These are phyloP conservation scores for Xylaria curta DNA, from an alignment of 495 filamentous ascomycete species.

Conservation along the genomic window DNA sequence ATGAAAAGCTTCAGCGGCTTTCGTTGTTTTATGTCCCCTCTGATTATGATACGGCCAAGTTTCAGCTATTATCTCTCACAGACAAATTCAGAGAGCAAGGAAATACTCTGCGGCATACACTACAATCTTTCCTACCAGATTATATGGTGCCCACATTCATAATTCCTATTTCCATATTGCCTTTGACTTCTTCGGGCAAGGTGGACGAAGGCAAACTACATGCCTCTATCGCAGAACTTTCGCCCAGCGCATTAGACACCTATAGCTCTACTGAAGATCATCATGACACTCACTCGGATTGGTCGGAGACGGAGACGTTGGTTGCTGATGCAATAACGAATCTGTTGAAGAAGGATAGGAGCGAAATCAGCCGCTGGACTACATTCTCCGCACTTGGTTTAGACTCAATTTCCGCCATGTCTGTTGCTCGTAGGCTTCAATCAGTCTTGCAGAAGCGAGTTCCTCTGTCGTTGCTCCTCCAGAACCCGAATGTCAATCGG, in stretches of 20 bases:
- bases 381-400: slow-evolving; percentile 64
- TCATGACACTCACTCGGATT: slow-evolving; percentile 50
- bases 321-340: slow-evolving; percentile 53
- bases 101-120: slow-evolving; percentile 20
- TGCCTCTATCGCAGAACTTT: slow-evolving; percentile 34
- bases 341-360: slow-evolving; percentile 55
- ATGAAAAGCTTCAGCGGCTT: slow-evolving; percentile 49
- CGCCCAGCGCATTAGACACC: slow-evolving; percentile 18
- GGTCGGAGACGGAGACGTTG: slow-evolving; percentile 57
- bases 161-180: slow-evolving; percentile 68
- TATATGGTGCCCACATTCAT: slow-evolving; percentile 76
- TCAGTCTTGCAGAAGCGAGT: slow-evolving; percentile 49
- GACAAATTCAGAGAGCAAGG: slow-evolving; percentile 26
- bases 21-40: slow-evolving; percentile 65
- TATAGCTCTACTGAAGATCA: slow-evolving; percentile 31
- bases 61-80: slow-evolving; percentile 37
- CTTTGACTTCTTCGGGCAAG: slow-evolving; percentile 69
- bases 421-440: slow-evolving; percentile 61
- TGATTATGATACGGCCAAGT: slow-evolving; percentile 22
- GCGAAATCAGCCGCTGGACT: slow-evolving; percentile 61
- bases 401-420: slow-evolving; percentile 82
- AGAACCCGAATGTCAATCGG: slow-evolving; percentile 62
- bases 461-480: slow-evolving; percentile 68
- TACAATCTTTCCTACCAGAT: slow-evolving; percentile 50
- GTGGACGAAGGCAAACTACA: slow-evolving; percentile 59